Percentiles rank a stretch among this genome's conserved stretches.
Conservation (phyloP, 2,329 filamentous ascomycete species). For the Calonectria pseudoturangicola region DNA sequence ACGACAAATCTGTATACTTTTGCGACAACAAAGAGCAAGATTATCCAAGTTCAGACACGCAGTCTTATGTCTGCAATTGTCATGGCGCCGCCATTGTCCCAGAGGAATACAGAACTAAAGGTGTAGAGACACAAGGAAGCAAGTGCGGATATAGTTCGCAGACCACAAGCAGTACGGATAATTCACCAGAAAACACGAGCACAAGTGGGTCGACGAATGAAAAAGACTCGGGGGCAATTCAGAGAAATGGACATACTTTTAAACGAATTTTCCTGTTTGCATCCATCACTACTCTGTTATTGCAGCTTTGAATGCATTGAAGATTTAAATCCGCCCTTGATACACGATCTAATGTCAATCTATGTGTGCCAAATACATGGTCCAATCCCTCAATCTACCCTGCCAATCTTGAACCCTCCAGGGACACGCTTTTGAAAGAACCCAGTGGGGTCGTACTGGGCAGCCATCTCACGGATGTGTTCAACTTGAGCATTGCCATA, state of each 20-base stretch:
- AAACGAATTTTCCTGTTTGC: neutral
- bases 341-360: neutral
- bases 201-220: neutral
- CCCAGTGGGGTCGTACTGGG: neutral
- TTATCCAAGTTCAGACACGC: neutral
- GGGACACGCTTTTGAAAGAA: slow-evolving; percentile 2
- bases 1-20: neutral
- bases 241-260: no score
- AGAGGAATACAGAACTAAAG: neutral
- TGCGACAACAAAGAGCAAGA: neutral
- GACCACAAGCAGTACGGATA: neutral
- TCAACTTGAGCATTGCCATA: neutral
- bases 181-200: neutral
- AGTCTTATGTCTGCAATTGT: neutral
- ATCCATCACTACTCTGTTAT: neutral
- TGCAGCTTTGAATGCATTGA: neutral
- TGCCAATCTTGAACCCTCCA: neutral
- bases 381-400: neutral
- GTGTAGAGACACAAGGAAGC: neutral
- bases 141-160: neutral
- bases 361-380: neutral
- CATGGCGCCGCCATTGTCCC: neutral
- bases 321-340: neutral
- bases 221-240: neutral
- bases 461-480: neutral